Evolutionary conservation across 208 protist genomes (phyloP).

Genomic region (Blastocrithidia nonstop): DNA sequence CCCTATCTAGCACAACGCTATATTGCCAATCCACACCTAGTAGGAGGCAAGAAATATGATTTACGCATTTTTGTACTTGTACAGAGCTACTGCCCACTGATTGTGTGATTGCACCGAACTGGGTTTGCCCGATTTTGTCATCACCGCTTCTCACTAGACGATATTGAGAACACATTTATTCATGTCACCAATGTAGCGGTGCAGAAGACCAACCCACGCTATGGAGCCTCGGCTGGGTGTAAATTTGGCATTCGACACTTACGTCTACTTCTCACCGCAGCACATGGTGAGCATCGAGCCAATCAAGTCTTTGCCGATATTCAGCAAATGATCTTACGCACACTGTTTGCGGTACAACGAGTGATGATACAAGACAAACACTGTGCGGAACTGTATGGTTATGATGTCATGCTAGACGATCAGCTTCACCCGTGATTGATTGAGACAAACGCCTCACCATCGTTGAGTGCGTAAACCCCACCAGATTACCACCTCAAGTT

Average conservation of each 20-base stretch:
- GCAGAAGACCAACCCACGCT: constrained; percentile 91
- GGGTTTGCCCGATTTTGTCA: constrained; percentile 88
- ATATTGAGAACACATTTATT: constrained; percentile 88
- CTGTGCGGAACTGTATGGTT: constrained; percentile 87
- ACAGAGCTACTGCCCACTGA: constrained; percentile 72
- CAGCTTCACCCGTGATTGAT: constrained; percentile 78
- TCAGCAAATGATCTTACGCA: constrained; percentile 82
- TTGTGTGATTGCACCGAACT: constrained; percentile 82
- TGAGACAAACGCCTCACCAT: constrained; percentile 87
- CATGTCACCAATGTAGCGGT: constrained; percentile 96
- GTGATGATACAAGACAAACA: constrained; percentile 70
- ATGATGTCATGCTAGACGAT: constrained; percentile 85
- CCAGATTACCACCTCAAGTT: constrained; percentile 92
- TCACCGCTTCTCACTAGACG: constrained; percentile 79
- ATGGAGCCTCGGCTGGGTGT: constrained; percentile 61
- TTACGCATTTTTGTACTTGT: constrained; percentile 88
- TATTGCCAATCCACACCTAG: constrained; percentile 82
- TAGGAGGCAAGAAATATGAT: constrained; percentile 90
- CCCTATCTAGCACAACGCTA: constrained; percentile 82
- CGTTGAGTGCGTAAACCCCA: constrained; percentile 85
- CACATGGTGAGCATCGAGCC: constrained; percentile 56
- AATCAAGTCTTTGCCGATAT: constrained; percentile 88
- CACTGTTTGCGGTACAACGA: constrained; percentile 62
- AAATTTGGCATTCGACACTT: constrained; percentile 79
- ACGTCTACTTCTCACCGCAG: constrained; percentile 65